phyloP scores from a whole-genome alignment of 2,329 filamentous ascomycete species.

The Stachybotrys chartarum region DNA sequence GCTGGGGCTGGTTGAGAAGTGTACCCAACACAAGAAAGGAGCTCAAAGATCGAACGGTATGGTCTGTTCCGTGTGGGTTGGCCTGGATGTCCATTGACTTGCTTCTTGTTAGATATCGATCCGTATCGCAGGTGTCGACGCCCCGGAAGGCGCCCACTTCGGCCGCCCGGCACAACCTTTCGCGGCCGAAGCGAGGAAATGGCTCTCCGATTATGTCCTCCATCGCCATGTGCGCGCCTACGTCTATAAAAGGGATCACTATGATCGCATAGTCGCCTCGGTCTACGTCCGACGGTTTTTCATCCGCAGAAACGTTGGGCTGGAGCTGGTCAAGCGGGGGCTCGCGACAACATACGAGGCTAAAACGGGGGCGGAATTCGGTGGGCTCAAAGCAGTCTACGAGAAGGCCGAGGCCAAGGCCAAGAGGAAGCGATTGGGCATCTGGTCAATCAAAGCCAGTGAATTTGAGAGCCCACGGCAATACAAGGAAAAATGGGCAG shows the following conservation, averaged over 20 bases:
- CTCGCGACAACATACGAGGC: conserved; percentile 91
- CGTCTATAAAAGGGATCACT: conserved; percentile 82
- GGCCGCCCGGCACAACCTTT: conserved; percentile 82
- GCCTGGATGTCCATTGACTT: conserved; percentile 8
- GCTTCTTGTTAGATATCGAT: conserved; percentile 61
- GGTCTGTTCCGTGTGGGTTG: conserved; percentile 13
- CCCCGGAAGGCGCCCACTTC: conserved; percentile 89
- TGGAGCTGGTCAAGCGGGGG: conserved; percentile 81
- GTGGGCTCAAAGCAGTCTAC: conserved; percentile 59
- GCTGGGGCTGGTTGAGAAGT: conserved; percentile 86
- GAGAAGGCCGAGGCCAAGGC: conserved; percentile 59
- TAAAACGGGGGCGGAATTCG: conserved; percentile 84
- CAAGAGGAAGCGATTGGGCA: conserved; percentile 56
- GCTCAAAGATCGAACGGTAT: conserved; percentile 71
- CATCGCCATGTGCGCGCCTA: conserved; percentile 72
- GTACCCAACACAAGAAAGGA: conserved; percentile 63
- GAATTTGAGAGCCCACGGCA: conserved; percentile 77
- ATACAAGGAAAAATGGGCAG: conserved; percentile 59
- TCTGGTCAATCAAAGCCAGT: conserved; percentile 65
- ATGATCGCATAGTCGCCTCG: conserved; percentile 82
- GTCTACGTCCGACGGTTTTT: conserved; percentile 67
- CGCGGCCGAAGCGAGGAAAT: conserved; percentile 71
- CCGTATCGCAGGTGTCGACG: conserved; percentile 85
- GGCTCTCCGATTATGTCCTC: conserved; percentile 67
- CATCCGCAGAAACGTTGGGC: conserved; percentile 71